Conservation (phyloP, 2,329 filamentous ascomycete genomes). For the Tolypocladium album region DNA sequence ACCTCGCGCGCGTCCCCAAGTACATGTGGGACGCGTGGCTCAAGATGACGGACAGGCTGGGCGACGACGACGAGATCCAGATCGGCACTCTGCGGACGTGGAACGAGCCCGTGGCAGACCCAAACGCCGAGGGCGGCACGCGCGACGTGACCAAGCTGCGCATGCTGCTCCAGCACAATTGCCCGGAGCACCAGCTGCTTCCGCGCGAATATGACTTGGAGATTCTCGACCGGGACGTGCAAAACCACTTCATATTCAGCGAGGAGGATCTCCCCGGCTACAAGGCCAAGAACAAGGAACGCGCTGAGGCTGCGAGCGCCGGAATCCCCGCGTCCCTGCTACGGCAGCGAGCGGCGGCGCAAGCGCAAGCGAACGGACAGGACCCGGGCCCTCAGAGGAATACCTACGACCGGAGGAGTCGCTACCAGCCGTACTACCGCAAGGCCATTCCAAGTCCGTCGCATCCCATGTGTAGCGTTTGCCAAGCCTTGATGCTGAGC, state of each 20-base stretch:
- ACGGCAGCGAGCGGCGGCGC: constrained; percentile 21
- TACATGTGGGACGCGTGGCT: constrained; percentile 75
- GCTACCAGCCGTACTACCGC: constrained; percentile 50
- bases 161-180: constrained; percentile 57
- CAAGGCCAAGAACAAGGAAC: constrained; percentile 36
- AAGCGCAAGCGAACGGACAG: constrained; percentile 3
- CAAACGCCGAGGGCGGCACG: constrained; percentile 31
- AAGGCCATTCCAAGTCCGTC: constrained; percentile 65
- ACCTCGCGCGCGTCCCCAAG: constrained; percentile 68
- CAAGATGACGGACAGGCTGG: constrained; percentile 41
- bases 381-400: constrained; percentile 22
- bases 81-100: constrained; percentile 63
- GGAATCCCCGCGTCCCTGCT: constrained; percentile 49
- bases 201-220: constrained; percentile 83
- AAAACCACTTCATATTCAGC: constrained; percentile 85
- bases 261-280: constrained; percentile 73
- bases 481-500: constrained; percentile 9
- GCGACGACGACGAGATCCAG: constrained; percentile 72
- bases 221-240: constrained; percentile 50
- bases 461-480: not conserved
- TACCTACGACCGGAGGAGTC: constrained; percentile 31
- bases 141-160: constrained; percentile 28
- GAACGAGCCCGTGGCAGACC: constrained; percentile 41
- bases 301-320: constrained; percentile 43
- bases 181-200: constrained; percentile 60